phyloP scores from a whole-genome alignment of 2,329 filamentous ascomycete genomes.

The Trichoderma aggressivum region DNA sequence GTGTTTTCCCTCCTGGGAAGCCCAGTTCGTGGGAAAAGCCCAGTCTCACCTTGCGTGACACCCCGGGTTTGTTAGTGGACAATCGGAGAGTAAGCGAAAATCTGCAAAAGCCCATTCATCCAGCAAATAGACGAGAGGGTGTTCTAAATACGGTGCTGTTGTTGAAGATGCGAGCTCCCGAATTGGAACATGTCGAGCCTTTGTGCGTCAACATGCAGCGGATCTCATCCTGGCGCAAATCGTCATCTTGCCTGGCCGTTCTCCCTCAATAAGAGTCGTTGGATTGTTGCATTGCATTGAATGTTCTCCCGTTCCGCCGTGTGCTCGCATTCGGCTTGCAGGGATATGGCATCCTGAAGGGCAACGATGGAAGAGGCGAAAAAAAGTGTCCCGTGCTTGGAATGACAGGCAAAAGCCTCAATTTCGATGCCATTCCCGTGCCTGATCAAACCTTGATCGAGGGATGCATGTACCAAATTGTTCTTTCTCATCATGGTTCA shows the following conservation, averaged over 20 bases:
- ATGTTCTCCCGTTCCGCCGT: background rate
- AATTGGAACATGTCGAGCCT: background rate
- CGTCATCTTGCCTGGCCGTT: background rate
- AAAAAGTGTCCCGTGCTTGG: background rate
- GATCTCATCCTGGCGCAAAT: background rate
- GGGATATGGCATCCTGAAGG: background rate
- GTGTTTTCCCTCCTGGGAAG: background rate
- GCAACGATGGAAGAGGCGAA: background rate
- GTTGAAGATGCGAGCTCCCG: background rate
- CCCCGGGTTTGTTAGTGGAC: background rate
- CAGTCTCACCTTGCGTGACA: constrained; percentile 1
- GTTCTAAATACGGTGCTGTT: background rate
- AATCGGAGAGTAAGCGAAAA: background rate
- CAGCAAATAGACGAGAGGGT: background rate
- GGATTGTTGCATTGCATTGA: background rate
- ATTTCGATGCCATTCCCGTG: background rate
- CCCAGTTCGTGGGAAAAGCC: background rate
- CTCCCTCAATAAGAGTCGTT: background rate
- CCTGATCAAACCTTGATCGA: background rate
- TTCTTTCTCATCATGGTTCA: background rate
- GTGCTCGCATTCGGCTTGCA: background rate
- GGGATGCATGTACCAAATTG: background rate
- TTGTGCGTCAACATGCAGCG: background rate
- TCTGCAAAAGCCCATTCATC: background rate
- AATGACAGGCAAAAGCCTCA: background rate